Evolutionary conservation across 306 rosid species (phyloP).

Genomic region (Rosa multiflora): DNA sequence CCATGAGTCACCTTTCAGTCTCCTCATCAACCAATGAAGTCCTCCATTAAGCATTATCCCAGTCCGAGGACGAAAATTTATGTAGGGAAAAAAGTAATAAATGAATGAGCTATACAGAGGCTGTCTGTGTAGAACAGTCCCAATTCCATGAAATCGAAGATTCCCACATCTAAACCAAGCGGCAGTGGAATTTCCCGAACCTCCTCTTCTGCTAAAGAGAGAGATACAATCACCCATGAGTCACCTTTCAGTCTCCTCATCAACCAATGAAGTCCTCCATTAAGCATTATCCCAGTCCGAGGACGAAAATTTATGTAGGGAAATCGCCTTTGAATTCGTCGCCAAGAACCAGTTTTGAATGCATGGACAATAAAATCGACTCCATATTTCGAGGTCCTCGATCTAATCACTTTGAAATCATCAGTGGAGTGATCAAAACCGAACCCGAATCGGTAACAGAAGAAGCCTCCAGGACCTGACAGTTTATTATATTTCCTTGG

Average conservation of each 20-base stretch:
- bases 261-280: background rate
- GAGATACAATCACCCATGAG: background rate
- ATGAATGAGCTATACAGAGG: too few species aligned
- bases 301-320: background rate
- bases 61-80: rapidly evolving
- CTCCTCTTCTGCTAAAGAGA: background rate
- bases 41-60: background rate
- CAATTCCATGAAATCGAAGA: too few species aligned
- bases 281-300: background rate
- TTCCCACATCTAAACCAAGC: too few species aligned
- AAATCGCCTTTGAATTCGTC: background rate
- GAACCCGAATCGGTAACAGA: background rate
- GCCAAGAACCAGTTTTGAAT: background rate
- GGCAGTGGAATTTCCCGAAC: background rate
- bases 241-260: background rate
- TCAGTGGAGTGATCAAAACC: background rate
- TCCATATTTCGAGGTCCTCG: background rate
- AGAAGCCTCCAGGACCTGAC: too few species aligned
- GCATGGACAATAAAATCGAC: background rate
- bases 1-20: background rate
- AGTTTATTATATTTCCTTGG: too few species aligned
- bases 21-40: background rate
- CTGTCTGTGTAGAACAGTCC: too few species aligned
- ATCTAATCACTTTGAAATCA: background rate
- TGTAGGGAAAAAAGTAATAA: too few species aligned